Base-by-base conservation (phyloP, 169 alveolate genomes). In the Plasmodium adleri region DNA sequence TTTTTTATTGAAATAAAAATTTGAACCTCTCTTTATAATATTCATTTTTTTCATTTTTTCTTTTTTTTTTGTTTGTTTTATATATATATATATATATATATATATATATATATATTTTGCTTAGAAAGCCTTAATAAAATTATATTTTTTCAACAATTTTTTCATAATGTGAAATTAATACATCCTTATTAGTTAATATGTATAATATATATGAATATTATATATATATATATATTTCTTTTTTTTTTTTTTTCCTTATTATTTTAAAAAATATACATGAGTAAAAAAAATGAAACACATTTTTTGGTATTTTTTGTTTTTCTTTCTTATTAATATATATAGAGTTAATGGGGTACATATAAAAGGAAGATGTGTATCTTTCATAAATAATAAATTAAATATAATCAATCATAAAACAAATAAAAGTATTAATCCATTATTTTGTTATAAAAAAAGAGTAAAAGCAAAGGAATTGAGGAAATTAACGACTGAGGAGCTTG, bases 381-480 rank as follows among this genome's bases (percentile, higher is more conserved):
- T 68, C 52, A 52, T 83, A 83, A 83, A 49, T 47, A 58, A 32
- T 10, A 67, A 56, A 68, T 28, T 71, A 5, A 45, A 39, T 43
- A 67, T 50, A 3, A 32, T 50, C 3, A 59, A 49, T 17, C 39
- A 52, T 15, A 68, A 26, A 39, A 32, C 43, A 32, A 0, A 32
- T 32, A 83, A 59, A 58, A 15, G 28, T 72, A 49, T 20, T 0
- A 68, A 24, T 45, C 58, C 70, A n/a, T 58, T 83, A 54, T 68
- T 54, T 10, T 83, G 78, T 26, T 83, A 83, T 52, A 83, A 83
- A 52, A 83, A 83, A 83, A 83, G 43, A 20, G 68, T 83, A 17
- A 83, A 83, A 56, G 91, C 91, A 15, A 83, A 70, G 20, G 91
- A 83, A 56, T 62, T 83, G 47, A 54, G 91, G 59, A 83, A 83